Evolutionary conservation across 371 early-diverging fungal genomes (phyloP), one percentile per base, ranked within the genome.

Genomic region (Syncephalastrum sp.): DNA sequence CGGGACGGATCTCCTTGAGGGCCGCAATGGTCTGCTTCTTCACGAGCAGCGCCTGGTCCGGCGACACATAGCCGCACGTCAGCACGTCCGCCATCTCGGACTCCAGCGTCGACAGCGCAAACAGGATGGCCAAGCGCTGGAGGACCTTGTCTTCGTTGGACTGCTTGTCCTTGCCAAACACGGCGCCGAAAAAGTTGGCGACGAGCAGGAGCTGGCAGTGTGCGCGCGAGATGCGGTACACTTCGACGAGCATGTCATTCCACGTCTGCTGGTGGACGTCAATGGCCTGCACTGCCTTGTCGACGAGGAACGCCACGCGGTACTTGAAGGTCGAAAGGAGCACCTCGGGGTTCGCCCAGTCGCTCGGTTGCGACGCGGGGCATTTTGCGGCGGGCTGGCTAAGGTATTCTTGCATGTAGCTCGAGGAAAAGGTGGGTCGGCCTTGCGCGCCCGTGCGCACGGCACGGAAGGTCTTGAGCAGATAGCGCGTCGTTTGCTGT

Each of bases 401-500:
- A 1, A 84, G 56, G 47, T 82, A 84, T 25, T 70, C 75, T 3
- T 48, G 41, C 44, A 78, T 64, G 50, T 78, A 78, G 12, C 56
- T 45, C 13, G 65, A 59, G 3, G 83, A 81, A 19, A 84, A 72
- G 10, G 57, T 48, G 14, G 53, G 60, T 56, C 74, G 74, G 38
- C 38, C 38, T 33, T 33, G 38, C 38, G 38, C 5, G 52, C 70
- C 72, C 8, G 78, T 62, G n/a, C 42, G 69, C 0, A 81, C 60
- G 0, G 65, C 61, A 5, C 74, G 68, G 50, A 84, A 66, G 21
- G 81, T 79, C 63, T 82, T 84, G 23, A 85, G 47, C 14, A 92
- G 70, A 63, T 88, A 90, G 6, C 89, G 86, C 15, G 85, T 70
- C 0, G 88, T 86, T 74, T 93, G 93, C 62, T 90, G 91, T 15